phyloP scores from a whole-genome alignment of 345 rosid species.

The Hypericum androsaemum region DNA sequence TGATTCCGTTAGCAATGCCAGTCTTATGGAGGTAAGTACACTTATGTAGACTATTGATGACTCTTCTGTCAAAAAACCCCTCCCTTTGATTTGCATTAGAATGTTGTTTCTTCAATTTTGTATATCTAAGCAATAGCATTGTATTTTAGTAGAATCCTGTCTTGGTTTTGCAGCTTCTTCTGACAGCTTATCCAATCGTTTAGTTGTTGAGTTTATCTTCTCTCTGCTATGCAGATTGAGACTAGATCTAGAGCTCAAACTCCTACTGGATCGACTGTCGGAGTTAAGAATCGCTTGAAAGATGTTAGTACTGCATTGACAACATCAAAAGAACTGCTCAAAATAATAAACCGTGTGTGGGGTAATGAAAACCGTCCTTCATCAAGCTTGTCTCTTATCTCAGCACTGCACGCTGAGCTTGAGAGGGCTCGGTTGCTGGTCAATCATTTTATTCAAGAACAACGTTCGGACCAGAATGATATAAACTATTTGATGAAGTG shows the following conservation, averaged over 20 bases:
- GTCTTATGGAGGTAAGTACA: conserved; percentile 82
- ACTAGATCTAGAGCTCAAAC: conserved; percentile 74
- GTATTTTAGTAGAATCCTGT: background rate
- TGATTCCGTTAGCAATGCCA: conserved; percentile 67
- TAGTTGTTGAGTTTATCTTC: background rate
- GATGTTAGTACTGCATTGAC: conserved; percentile 87
- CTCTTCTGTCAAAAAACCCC: background rate
- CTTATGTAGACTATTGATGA: background rate
- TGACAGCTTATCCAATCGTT: no score
- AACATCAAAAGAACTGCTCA: conserved; percentile 86
- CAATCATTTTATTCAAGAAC: conserved; percentile 79
- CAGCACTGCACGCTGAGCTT: conserved; percentile 93
- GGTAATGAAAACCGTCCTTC: conserved; percentile 82
- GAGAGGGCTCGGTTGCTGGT: conserved; percentile 90
- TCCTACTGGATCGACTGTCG: conserved; percentile 63
- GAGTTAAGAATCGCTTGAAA: conserved; percentile 61
- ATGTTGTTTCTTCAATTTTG: no score
- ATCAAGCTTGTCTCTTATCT: conserved; percentile 85
- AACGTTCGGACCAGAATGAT: conserved; percentile 63
- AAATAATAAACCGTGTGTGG: conserved; percentile 87
- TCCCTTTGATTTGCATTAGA: background rate
- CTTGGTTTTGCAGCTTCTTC: no score
- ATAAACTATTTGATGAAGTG: conserved; percentile 71
- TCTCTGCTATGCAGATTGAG: conserved; percentile 50
- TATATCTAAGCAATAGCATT: background rate